phyloP scores from a whole-genome alignment of 2,329 filamentous ascomycete genomes.

The Aureobasidium sp. region DNA sequence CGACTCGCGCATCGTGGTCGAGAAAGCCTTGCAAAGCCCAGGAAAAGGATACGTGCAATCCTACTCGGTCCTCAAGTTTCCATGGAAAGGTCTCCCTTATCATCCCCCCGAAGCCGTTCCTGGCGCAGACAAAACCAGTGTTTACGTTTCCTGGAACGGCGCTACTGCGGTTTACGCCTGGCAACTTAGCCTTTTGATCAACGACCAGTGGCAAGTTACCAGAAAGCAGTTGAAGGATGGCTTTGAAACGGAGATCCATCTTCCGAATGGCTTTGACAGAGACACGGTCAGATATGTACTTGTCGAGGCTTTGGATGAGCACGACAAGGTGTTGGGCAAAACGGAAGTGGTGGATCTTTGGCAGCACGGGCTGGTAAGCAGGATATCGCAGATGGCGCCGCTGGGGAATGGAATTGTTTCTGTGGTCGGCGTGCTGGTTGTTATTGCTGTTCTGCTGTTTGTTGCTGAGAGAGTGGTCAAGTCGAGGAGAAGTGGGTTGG shows the following conservation, averaged over 20 bases:
- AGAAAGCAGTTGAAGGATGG: constrained; percentile 17
- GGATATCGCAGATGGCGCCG: neutral
- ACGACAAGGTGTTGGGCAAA: constrained; percentile 10
- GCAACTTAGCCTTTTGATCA: constrained; percentile 30
- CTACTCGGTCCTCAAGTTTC: constrained; percentile 42
- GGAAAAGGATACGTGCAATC: constrained; percentile 25
- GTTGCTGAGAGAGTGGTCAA: neutral
- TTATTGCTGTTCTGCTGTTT: neutral
- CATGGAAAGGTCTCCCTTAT: constrained; percentile 36
- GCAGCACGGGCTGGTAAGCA: neutral
- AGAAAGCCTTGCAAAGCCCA: constrained; percentile 12
- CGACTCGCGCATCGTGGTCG: constrained; percentile 36
- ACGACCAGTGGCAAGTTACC: neutral
- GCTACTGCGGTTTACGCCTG: constrained; percentile 38
- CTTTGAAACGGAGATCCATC: constrained; percentile 32
- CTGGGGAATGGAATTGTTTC: neutral
- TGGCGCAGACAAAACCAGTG: constrained; percentile 20
- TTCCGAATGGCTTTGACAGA: constrained; percentile 14
- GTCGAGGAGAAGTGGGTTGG: neutral
- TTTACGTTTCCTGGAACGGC: constrained; percentile 46
- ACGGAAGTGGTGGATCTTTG: neutral
- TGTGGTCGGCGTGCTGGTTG: neutral
- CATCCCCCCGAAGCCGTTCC: constrained; percentile 26
- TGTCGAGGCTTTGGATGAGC: constrained; percentile 22
- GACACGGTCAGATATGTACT: constrained; percentile 18